These are phyloP conservation scores for Globisporangium lucens DNA, from an alignment of 352 stramenopile genomes.

Conservation along the genomic window DNA sequence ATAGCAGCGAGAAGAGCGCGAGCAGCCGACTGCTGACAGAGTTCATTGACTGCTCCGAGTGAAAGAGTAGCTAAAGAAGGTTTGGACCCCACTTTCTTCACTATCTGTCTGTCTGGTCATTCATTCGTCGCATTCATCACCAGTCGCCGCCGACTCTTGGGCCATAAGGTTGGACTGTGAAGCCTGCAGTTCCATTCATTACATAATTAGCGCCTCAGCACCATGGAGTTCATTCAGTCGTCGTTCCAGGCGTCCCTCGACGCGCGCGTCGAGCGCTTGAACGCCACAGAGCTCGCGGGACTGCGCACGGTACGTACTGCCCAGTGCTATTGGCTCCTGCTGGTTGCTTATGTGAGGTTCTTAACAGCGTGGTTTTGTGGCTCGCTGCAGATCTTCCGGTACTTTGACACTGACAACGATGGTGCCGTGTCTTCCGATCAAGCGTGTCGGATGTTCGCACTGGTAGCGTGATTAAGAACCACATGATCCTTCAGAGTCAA, in stretches of 20 bases:
- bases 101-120: no score
- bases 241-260: conserved; percentile 69
- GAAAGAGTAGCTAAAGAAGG: no score
- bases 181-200: background rate
- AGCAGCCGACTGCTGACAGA: no score
- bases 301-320: conserved; percentile 37
- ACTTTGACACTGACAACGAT: conserved; percentile 67
- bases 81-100: no score
- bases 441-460: conserved; percentile 55
- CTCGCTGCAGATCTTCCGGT: conserved; percentile 50
- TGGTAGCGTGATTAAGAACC: conserved; percentile 25
- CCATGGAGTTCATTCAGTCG: conserved; percentile 60
- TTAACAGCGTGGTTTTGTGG: no score
- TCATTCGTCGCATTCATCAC: no score
- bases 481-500: no score
- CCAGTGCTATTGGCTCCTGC: background rate
- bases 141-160: background rate
- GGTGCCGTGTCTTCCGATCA: conserved; percentile 56
- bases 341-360: no score
- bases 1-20: no score
- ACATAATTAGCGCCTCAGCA: background rate
- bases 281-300: conserved; percentile 46
- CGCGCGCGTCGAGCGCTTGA: conserved; percentile 47
- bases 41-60: no score
- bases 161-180: background rate